phyloP scores from a whole-genome alignment of 1,284 basidiomycete species.

The Irpex rosettiformis region DNA sequence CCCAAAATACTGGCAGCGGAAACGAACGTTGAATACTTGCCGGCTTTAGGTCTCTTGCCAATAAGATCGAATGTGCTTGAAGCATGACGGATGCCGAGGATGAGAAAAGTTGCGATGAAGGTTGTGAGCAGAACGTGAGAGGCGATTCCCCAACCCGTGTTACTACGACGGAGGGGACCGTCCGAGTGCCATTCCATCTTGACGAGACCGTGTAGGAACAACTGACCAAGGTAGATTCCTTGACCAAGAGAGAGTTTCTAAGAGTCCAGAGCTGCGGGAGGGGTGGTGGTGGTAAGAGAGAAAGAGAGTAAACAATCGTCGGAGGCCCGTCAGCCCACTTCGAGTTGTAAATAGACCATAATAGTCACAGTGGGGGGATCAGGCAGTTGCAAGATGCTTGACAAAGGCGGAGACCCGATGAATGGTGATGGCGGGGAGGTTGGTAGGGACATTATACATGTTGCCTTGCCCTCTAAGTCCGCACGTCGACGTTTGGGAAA shows the following conservation, averaged over 20 bases:
- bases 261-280: not conserved
- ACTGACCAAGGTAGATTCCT: no score
- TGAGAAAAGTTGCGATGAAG: slow-evolving; percentile 42
- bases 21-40: slow-evolving; percentile 12
- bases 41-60: slow-evolving; percentile 13
- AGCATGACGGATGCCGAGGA: slow-evolving; percentile 24
- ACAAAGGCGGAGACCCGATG: no score
- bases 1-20: not conserved
- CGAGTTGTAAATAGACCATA: not conserved
- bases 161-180: not conserved
- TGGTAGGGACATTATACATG: not conserved
- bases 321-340: not conserved
- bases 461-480: not conserved
- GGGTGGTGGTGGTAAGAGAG: not conserved
- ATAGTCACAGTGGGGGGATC: not conserved
- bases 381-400: no score
- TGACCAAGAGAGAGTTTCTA: no score
- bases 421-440: not conserved
- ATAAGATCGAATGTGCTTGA: slow-evolving; percentile 22
- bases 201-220: not conserved
- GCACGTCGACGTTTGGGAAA: not conserved
- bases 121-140: slow-evolving; percentile 31
- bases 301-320: not conserved
- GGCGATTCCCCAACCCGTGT: slow-evolving; percentile 5
- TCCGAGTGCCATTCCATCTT: not conserved